These are phyloP conservation scores for Nakataea oryzae DNA, from an alignment of 2,329 filamentous ascomycete genomes.

Conservation along the genomic window DNA sequence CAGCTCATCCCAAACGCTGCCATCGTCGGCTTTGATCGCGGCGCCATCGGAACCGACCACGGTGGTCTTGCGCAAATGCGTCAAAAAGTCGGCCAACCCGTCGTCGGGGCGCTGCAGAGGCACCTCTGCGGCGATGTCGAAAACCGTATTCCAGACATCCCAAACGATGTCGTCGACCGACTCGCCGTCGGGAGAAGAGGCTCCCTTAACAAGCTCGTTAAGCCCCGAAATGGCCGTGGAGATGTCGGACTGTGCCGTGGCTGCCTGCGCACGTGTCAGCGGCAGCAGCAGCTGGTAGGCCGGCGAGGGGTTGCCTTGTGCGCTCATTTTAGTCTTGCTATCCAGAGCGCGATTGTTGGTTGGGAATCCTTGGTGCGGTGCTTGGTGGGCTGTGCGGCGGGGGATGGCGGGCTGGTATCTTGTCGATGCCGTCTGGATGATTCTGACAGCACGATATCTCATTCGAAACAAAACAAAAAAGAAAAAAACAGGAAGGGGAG, in stretches of 20 bases:
- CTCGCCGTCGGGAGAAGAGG: constrained; percentile 3
- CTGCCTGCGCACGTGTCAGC: constrained; percentile 1
- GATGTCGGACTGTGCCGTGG: not conserved
- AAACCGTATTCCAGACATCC: constrained; percentile 11
- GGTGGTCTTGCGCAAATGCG: constrained; percentile 9
- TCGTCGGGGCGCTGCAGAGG: constrained; percentile 10
- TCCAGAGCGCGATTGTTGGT: not conserved
- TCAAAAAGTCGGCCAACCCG: constrained; percentile 13
- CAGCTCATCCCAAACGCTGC: constrained; percentile 16
- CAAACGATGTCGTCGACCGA: constrained; percentile 11
- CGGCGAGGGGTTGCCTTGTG: not conserved
- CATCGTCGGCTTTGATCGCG: constrained; percentile 8
- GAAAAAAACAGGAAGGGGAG: too few species aligned
- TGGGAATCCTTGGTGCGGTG: not conserved
- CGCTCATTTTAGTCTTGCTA: not conserved
- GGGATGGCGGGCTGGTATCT: not conserved
- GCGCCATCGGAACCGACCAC: constrained; percentile 10
- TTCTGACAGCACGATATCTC: not conserved
- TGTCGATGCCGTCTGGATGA: not conserved
- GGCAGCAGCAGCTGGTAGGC: not conserved
- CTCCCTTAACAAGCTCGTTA: constrained; percentile 4
- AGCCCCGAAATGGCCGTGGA: not conserved
- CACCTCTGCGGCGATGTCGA: constrained; percentile 12
- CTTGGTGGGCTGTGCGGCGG: too few species aligned
- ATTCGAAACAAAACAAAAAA: too few species aligned